Base-by-base conservation (phyloP, 768 basidiomycete species). In the Tulasnella sp. region DNA sequence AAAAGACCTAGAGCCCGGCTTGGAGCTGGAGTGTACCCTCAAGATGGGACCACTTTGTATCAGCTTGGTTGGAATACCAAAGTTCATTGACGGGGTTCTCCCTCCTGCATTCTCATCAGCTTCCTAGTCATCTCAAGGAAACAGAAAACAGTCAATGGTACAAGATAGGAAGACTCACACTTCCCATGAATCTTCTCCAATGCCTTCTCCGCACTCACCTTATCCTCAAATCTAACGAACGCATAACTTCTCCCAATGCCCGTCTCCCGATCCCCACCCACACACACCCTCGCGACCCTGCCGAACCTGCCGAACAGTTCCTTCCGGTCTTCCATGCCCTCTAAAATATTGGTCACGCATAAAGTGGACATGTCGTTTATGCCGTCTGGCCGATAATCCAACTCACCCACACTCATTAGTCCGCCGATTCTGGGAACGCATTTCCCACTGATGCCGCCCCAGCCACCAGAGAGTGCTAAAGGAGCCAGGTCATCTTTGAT, bases 201-300 rank as follows among this genome's bases (percentile, higher is more conserved):
- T 43, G 96, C 96, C 68, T 76, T 79, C 73, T 95, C 88, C 19
- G 90, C 96, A 55, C 77, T 75, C 10, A 79, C 76, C 68, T 78
- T 77, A 15, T 85, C 85, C 69, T 98, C 96, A 67, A 96, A 99
- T 70, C 86, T 90, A 56, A 99, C 94, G 66, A 98, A 98, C 15
- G 94, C 95, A 70, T 95, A 96, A 51, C 95, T 95, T 72, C 95
- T 96, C 60, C 93, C 93, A 21, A 86, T 80, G 48, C 94, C 90
- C 8, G 95, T 97, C 67, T 96, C 94, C 55, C 91, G 78, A 70
- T 99, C 96, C 47, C 88, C 78, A 24, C 95, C 96, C 49, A 99
- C 88, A 71, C 93, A 97, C 53, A 97, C 92, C 55, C 96, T 76
- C 32, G 83, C 85, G 34, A 94, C 85, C 15, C 86, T 78, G 0